phyloP scores from a whole-genome alignment of 2,329 filamentous ascomycete species.

The Chaetoscypha palmicola region DNA sequence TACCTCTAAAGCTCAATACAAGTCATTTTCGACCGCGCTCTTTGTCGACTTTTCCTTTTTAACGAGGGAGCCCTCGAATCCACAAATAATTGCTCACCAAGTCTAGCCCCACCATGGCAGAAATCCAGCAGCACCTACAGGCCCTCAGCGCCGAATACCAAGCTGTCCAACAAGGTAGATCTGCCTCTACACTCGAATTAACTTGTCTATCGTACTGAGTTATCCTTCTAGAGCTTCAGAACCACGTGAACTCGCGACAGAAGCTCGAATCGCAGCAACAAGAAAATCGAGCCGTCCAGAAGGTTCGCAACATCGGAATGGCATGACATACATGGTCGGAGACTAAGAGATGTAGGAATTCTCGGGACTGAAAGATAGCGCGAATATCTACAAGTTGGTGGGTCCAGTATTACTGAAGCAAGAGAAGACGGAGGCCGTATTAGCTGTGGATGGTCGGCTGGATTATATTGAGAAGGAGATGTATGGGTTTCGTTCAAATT shows the following conservation, averaged over 20 bases:
- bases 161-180: slow-evolving; percentile 74
- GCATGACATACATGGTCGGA: not conserved
- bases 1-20: too few relatives aligned
- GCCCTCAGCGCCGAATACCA: slow-evolving; percentile 80
- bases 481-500: slow-evolving; percentile 42
- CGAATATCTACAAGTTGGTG: slow-evolving; percentile 92
- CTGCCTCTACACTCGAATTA: too few relatives aligned
- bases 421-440: slow-evolving; percentile 81
- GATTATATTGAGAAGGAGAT: slow-evolving; percentile 94
- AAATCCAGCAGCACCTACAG: slow-evolving; percentile 72
- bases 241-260: slow-evolving; percentile 70
- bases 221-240: slow-evolving; percentile 62
- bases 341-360: slow-evolving; percentile 60
- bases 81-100: not conserved
- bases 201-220: not conserved
- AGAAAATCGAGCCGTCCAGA: slow-evolving; percentile 83
- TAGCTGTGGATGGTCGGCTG: slow-evolving; percentile 82
- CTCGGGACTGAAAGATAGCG: slow-evolving; percentile 65
- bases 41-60: too few relatives aligned
- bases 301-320: slow-evolving; percentile 41
- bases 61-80: not conserved
- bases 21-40: too few relatives aligned
- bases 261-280: slow-evolving; percentile 91
- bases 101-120: slow-evolving; percentile 47
- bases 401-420: slow-evolving; percentile 93